Base-by-base conservation (phyloP, 352 stramenopile species). In the Plasmopara halstedii region DNA sequence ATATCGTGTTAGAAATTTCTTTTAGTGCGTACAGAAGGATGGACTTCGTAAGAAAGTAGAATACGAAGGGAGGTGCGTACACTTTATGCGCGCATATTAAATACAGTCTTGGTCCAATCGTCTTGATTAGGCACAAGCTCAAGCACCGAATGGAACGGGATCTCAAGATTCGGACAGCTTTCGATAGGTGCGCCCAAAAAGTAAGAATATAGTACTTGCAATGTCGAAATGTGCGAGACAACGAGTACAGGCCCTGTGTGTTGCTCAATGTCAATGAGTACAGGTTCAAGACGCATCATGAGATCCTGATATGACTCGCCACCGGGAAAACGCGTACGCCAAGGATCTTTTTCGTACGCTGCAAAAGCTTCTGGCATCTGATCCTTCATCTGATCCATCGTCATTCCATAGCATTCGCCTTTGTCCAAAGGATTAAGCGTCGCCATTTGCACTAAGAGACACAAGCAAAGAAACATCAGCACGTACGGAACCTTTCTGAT, bases 291-390 rank as follows among this genome's bases (percentile, higher is more conserved):
- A 14, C 91, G 83, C 51, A 95, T 62, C 69, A 97, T 97, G 20
- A 97, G 82, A 58, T 97, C 91, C 35, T 90, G 77, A 62, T 97
- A 97, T 6, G 85, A 96, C 67, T 97, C 91, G 44, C 89, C 91
- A 13, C 88, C 88, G 0, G 83, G 85, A 45, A 91, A 91, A 11
- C 80, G 76, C 35, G 80, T 88, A 45, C 83, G 78, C 72, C 73
- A 88, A 36, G 76, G 80, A 44, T 91, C 76, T 15, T 71, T 60
- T 44, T 73, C 51, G 58, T 83, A 91, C 8, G 74, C 64, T 3
- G 79, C 57, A 54, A 72, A 85, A 0, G 75, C 77, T 14, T 91
- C 80, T 25, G 84, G 58, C 44, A 67, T 58, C 25, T 78, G 58
- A 33, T 87, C 70, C 46, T 81, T 71, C 80, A 91, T 91, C 41